Conservation (phyloP, 139 green algal species). For the Diplosphaera chodatii region DNA sequence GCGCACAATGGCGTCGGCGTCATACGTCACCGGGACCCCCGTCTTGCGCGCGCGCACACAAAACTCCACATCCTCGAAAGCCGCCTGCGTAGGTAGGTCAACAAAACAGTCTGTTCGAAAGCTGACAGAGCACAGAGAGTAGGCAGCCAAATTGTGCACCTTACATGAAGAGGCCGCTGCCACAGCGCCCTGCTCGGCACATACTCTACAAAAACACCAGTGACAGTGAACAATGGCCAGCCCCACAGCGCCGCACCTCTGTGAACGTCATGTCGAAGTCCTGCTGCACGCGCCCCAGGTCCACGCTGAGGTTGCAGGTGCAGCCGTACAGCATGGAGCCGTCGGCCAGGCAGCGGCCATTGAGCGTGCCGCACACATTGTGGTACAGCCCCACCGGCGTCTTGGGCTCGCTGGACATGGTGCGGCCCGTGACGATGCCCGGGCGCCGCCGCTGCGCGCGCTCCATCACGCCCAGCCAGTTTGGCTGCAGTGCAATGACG, state of each 20-base stretch:
- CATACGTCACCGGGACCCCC: slow-evolving; percentile 2
- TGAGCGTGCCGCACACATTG: slow-evolving; percentile 17
- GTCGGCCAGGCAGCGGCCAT: slow-evolving; percentile 14
- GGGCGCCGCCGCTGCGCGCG: slow-evolving; percentile 3
- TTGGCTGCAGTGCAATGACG: neutral
- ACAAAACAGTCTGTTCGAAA: too few relatives aligned
- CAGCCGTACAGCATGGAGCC: slow-evolving; percentile 15
- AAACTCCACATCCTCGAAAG: slow-evolving; percentile 21
- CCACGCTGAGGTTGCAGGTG: slow-evolving; percentile 20
- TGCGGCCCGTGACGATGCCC: slow-evolving; percentile 8
- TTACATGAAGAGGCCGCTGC: too few relatives aligned
- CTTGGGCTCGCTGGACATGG: neutral
- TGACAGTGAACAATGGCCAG: too few relatives aligned
- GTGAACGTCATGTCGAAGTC: slow-evolving; percentile 8
- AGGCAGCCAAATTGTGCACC: too few relatives aligned
- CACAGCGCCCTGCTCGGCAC: too few relatives aligned
- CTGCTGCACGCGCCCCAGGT: neutral
- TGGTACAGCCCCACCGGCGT: slow-evolving; percentile 10
- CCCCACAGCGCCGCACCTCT: too few relatives aligned
- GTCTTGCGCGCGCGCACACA: slow-evolving; percentile 9
- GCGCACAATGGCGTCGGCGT: slow-evolving; percentile 2
- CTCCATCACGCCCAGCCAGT: slow-evolving; percentile 16
- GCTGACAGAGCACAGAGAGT: too few relatives aligned
- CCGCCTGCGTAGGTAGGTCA: too few relatives aligned
- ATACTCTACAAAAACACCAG: too few relatives aligned